Conservation (phyloP, 2,329 filamentous ascomycete species). For the Fusarium chaquense region DNA sequence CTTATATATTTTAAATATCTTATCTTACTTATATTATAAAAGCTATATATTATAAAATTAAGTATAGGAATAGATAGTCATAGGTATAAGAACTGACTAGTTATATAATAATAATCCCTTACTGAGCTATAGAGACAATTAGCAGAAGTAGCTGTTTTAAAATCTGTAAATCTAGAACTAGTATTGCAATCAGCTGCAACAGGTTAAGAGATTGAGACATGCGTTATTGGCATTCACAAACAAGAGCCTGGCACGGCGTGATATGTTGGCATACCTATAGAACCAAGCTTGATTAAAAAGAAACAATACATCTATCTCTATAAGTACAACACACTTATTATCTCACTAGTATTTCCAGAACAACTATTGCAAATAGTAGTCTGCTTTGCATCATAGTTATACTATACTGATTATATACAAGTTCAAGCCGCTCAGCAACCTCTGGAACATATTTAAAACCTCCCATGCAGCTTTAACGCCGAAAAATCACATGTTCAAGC, state of each 20-base stretch:
- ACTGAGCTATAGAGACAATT: neutral
- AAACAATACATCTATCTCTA: neutral
- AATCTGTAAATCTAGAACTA: neutral
- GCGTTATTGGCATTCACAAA: too few species aligned
- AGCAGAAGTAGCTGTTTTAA: neutral
- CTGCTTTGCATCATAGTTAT: neutral
- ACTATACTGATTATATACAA: slow-evolving; percentile 32
- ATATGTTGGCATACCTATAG: neutral
- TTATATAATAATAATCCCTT: neutral
- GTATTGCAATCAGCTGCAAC: neutral
- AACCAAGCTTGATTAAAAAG: neutral
- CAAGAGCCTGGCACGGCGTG: neutral
- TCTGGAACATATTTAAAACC: slow-evolving; percentile 10
- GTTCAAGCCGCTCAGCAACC: slow-evolving; percentile 20
- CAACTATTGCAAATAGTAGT: neutral
- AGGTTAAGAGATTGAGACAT: neutral
- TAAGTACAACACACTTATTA: neutral
- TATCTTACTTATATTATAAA: neutral
- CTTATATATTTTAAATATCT: neutral
- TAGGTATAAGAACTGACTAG: neutral
- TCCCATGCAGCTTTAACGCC: slow-evolving; percentile 18
- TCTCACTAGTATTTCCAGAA: neutral
- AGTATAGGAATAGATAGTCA: neutral
- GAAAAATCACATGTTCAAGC: neutral
- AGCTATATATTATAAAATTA: neutral